phyloP scores from a whole-genome alignment of 495 filamentous ascomycete genomes.

The Saxispiralis lemnorum region DNA sequence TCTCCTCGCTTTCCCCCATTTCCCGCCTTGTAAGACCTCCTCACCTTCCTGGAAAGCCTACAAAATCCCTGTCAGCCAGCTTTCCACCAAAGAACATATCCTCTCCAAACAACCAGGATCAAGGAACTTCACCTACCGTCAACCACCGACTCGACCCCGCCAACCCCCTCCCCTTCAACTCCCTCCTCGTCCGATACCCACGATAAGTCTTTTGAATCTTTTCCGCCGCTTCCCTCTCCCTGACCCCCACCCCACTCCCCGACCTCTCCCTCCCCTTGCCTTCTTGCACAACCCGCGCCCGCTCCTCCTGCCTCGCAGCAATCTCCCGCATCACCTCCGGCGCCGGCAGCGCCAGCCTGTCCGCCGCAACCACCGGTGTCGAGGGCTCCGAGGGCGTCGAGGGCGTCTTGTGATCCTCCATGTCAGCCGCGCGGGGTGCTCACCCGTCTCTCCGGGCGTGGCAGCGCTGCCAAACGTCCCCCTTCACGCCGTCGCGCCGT shows the following conservation, averaged over 20 bases:
- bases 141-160: constrained; percentile 53
- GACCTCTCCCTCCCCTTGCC: neutral
- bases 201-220: constrained; percentile 51
- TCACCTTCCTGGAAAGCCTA: constrained; percentile 26
- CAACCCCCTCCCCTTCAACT: constrained; percentile 44
- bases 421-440: too few species aligned
- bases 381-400: too few species aligned
- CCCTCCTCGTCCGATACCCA: constrained; percentile 49
- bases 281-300: constrained; percentile 1
- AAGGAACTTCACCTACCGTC: constrained; percentile 26
- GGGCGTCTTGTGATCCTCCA: too few species aligned
- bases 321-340: constrained; percentile 15
- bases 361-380: too few species aligned
- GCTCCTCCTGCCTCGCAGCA: constrained; percentile 16
- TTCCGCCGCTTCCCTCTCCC: constrained; percentile 28
- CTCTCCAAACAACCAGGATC: neutral
- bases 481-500: too few species aligned
- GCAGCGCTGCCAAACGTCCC: too few species aligned
- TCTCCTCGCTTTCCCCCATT: neutral
- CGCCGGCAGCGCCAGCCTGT: constrained; percentile 1
- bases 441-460: too few species aligned
- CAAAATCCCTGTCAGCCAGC: neutral
- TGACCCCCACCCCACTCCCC: constrained; percentile 7
- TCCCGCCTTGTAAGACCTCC: neutral
- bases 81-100: too few species aligned